Base-by-base conservation (phyloP, 1,139 yeast genomes). In the Lodderomyces jiufengensis region DNA sequence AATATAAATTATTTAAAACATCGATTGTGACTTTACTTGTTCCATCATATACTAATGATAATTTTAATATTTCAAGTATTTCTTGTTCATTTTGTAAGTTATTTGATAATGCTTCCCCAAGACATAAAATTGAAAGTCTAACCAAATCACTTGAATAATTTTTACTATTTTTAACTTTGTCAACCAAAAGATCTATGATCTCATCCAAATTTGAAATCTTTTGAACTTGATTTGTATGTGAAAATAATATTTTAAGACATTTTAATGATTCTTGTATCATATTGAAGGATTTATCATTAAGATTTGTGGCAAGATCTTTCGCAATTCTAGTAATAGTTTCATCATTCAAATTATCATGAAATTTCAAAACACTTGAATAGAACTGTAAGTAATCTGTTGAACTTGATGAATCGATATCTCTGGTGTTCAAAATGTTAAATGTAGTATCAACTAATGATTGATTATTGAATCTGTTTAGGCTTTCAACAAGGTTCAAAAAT, bases 141-240 rank as follows among this genome's bases (percentile, higher is more conserved):
- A 80, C 60, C 12, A 78, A 66, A 33, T 76, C 82, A 40, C 73
- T 58, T 6, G 80, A 75, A 39, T 66, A 65, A 10, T 61, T 58
- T 31, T 70, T 66, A 30, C 66, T 63, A 2, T 57, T 46, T 5
- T 68, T 61, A 36, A 68, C 72, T n/a, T 55, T 57, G 3, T 60
- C 40, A 15, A 68, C 50, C 14, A 57, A 50, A 4, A 48, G 35
- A 1, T 32, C 36, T 2, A 50, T 54, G 11, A 56, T 48, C 27
- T 27, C 39, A 29, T 29, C 41, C 36, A 52, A 44, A 29, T 60
- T 51, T 39, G 71, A 54, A 3, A 75, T 47, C 4, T 57, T 56
- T 29, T 58, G 55, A 9, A 73, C 36, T 11, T 28, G 32, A 16
- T 32, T 28, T 5, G 7, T 18, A 24, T 39, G 37, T n/a, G 33